These are phyloP conservation scores for Emmonsiellopsis sp. DNA, from an alignment of 2,329 filamentous ascomycete species.

Conservation along the genomic window DNA sequence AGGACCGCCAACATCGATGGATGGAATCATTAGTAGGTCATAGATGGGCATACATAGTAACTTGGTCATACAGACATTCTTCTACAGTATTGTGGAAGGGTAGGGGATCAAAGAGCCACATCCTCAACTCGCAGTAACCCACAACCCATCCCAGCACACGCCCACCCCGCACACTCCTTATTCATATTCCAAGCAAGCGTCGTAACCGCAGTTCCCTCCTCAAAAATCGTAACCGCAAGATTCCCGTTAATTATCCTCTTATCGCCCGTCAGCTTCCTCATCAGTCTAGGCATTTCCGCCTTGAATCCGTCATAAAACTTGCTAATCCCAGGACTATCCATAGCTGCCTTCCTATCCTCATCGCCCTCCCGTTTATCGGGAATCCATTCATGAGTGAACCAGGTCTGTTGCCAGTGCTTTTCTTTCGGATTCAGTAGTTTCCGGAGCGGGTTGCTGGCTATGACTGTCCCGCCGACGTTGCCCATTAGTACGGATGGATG, in stretches of 20 bases:
- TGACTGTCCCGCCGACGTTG: conserved; percentile 42
- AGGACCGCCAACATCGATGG: no score
- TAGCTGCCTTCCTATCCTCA: neutral
- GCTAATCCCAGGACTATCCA: conserved; percentile 24
- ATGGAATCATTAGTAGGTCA: no score
- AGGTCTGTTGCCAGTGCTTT: conserved; percentile 44
- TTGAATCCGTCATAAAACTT: conserved; percentile 37
- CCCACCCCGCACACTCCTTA: conserved; percentile 55
- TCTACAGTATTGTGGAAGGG: neutral
- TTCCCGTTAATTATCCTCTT: conserved; percentile 22
- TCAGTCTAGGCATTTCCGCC: conserved; percentile 27
- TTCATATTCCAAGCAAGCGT: conserved; percentile 61
- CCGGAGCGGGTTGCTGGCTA: conserved; percentile 43
- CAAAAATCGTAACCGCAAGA: conserved; percentile 43
- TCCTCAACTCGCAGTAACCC: conserved; percentile 60
- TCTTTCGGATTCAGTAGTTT: conserved; percentile 42
- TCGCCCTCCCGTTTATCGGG: conserved; percentile 15
- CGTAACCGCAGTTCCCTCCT: conserved; percentile 54
- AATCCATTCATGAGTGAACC: conserved; percentile 51
- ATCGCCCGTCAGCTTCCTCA: conserved; percentile 22
- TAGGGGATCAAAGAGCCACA: conserved; percentile 37
- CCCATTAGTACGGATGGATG: conserved; percentile 48
- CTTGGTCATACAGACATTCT: neutral
- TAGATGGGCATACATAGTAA: neutral
- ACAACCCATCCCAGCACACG: conserved; percentile 56